Conservation (phyloP, 2,329 filamentous ascomycete genomes). For the Penicillium sp. region DNA sequence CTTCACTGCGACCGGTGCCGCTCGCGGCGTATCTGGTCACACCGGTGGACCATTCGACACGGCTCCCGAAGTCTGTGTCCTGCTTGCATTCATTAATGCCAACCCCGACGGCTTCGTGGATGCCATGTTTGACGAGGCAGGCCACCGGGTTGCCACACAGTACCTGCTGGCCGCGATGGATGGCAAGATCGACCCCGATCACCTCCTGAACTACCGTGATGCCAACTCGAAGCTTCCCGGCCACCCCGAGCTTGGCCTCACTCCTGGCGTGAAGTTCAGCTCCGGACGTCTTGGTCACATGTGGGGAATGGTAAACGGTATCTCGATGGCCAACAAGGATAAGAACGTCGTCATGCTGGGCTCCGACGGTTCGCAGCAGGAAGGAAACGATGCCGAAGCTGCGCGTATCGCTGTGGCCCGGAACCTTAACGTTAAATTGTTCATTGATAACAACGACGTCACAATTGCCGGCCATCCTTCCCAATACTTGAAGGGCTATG, state of each 20-base stretch:
- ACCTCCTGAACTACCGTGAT: slow-evolving; percentile 41
- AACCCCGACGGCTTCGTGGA: slow-evolving; percentile 32
- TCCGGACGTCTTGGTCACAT: slow-evolving; percentile 40
- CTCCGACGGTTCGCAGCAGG: slow-evolving; percentile 41
- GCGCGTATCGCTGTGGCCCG: slow-evolving; percentile 37
- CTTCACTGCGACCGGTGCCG: slow-evolving; percentile 38
- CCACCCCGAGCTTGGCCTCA: slow-evolving; percentile 39
- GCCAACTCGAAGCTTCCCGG: slow-evolving; percentile 39
- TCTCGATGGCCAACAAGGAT: slow-evolving; percentile 35
- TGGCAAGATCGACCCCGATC: slow-evolving; percentile 35
- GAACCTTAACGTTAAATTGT: slow-evolving; percentile 37
- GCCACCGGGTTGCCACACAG: slow-evolving; percentile 40
- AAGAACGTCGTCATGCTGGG: slow-evolving; percentile 37
- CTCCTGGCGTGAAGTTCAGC: slow-evolving; percentile 39
- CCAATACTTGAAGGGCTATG: slow-evolving; percentile 37
- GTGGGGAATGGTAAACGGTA: slow-evolving; percentile 39
- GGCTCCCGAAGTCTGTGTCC: slow-evolving; percentile 38
- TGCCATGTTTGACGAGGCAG: slow-evolving; percentile 37
- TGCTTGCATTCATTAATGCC: slow-evolving; percentile 35
- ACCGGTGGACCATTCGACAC: slow-evolving; percentile 41
- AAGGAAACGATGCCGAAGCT: slow-evolving; percentile 41
- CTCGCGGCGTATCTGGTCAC: slow-evolving; percentile 37
- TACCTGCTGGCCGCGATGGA: slow-evolving; percentile 37
- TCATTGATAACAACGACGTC: slow-evolving; percentile 41
- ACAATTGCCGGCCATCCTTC: slow-evolving; percentile 41